These are phyloP conservation scores for Epichloe typhina DNA, from an alignment of 2,329 filamentous ascomycete species.

Conservation along the genomic window DNA sequence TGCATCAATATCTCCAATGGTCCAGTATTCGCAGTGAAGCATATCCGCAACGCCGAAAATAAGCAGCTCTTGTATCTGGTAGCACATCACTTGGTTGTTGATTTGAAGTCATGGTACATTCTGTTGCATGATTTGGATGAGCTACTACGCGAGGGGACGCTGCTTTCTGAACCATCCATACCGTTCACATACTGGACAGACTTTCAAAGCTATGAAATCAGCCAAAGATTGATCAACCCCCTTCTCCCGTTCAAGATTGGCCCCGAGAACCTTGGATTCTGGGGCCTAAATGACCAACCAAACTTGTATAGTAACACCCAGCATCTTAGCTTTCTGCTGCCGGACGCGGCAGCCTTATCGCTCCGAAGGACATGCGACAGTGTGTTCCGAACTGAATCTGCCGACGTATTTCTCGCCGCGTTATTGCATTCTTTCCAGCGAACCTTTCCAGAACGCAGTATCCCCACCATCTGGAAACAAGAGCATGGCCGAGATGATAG, in stretches of 20 bases:
- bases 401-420: conserved; percentile 40
- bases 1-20: conserved; percentile 35
- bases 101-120: conserved; percentile 36
- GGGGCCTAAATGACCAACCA: conserved; percentile 26
- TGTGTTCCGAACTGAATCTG: conserved; percentile 36
- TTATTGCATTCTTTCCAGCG: conserved; percentile 42
- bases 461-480: conserved; percentile 41
- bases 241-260: conserved; percentile 26
- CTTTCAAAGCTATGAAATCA: conserved; percentile 27
- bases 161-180: conserved; percentile 30
- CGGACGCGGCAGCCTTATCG: conserved; percentile 26
- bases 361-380: conserved; percentile 30
- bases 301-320: conserved; percentile 34
- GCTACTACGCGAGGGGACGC: conserved; percentile 29
- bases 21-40: conserved; percentile 36
- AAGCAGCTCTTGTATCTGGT: conserved; percentile 35
- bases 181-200: conserved; percentile 38
- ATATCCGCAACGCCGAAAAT: conserved; percentile 31
- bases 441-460: conserved; percentile 36
- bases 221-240: conserved; percentile 16
- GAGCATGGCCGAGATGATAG: conserved; percentile 34
- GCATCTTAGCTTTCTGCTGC: conserved; percentile 29
- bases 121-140: conserved; percentile 37
- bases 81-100: conserved; percentile 39
- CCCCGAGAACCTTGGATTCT: conserved; percentile 31